phyloP scores from a whole-genome alignment of 2,329 filamentous ascomycete genomes.

The Diaporthe sp. region DNA sequence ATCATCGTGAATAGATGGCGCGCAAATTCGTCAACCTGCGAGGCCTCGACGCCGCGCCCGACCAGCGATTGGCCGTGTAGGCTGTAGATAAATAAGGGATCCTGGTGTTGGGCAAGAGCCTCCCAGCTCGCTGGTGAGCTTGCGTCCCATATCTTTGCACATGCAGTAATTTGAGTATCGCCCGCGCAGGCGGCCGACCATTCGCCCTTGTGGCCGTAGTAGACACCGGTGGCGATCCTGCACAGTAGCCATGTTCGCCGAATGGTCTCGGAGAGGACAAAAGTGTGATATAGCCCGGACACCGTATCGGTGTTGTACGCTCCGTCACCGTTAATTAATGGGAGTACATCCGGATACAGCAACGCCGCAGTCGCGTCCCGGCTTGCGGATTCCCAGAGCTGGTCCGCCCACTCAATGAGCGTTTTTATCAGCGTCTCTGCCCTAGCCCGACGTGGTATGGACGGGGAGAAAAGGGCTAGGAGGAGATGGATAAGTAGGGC shows the following conservation, averaged over 20 bases:
- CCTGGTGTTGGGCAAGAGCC: background rate
- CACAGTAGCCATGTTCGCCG: background rate
- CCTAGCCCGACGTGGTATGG: background rate
- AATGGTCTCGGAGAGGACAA: background rate
- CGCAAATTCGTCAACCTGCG: background rate
- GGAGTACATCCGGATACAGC: background rate
- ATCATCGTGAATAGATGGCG: background rate
- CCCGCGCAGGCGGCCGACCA: background rate
- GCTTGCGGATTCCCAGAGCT: background rate
- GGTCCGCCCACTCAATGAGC: background rate
- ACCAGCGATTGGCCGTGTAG: background rate
- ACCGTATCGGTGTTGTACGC: background rate
- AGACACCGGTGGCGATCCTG: background rate
- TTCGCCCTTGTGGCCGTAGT: background rate
- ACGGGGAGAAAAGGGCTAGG: background rate
- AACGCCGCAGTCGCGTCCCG: background rate
- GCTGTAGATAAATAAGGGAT: background rate
- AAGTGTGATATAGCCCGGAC: background rate
- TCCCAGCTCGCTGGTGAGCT: background rate
- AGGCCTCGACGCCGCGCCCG: background rate
- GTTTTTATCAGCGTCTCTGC: background rate
- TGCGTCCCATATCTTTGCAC: background rate
- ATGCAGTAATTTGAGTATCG: background rate
- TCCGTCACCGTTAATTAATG: background rate
- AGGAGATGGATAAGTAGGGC: background rate